Conservation (phyloP, 225 moss, liverwort and hornwort species). For the Ulota crispa region DNA sequence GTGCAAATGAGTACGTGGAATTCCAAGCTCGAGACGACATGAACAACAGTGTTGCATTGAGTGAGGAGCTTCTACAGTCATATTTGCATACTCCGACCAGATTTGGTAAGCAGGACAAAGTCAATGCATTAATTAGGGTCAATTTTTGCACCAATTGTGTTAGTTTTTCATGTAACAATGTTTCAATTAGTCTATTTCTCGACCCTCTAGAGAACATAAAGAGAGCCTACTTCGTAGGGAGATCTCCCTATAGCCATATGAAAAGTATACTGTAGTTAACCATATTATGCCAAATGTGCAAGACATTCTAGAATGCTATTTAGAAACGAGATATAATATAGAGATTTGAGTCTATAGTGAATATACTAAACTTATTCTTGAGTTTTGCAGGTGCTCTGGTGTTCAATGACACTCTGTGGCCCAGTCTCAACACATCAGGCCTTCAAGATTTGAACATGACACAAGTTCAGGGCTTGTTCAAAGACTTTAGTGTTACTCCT, state of each 20-base stretch:
- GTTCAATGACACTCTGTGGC: conserved; percentile 87
- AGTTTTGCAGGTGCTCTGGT: conserved; percentile 76
- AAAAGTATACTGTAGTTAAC: background rate
- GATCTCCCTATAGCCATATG: background rate
- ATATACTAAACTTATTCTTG: background rate
- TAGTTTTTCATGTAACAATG: background rate
- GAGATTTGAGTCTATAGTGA: background rate
- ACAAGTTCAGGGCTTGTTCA: conserved; percentile 46
- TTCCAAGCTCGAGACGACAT: conserved; percentile 43
- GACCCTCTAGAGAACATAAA: background rate
- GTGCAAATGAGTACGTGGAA: conserved; percentile 56
- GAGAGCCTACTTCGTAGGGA: background rate
- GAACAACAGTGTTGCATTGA: conserved; percentile 73
- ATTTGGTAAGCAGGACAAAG: conserved; percentile 63
- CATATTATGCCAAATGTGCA: background rate
- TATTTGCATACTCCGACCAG: conserved; percentile 58
- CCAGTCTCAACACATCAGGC: conserved; percentile 62
- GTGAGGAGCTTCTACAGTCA: conserved; percentile 70
- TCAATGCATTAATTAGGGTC: background rate
- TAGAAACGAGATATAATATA: background rate
- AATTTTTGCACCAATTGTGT: background rate
- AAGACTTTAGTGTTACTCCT: conserved; percentile 27
- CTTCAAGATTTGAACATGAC: conserved; percentile 58
- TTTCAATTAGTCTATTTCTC: background rate
- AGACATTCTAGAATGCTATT: background rate